Evolutionary conservation across 2,329 filamentous ascomycete species (phyloP), one percentile per base, ranked within the genome.

Genomic region (Piedraia hortae): DNA sequence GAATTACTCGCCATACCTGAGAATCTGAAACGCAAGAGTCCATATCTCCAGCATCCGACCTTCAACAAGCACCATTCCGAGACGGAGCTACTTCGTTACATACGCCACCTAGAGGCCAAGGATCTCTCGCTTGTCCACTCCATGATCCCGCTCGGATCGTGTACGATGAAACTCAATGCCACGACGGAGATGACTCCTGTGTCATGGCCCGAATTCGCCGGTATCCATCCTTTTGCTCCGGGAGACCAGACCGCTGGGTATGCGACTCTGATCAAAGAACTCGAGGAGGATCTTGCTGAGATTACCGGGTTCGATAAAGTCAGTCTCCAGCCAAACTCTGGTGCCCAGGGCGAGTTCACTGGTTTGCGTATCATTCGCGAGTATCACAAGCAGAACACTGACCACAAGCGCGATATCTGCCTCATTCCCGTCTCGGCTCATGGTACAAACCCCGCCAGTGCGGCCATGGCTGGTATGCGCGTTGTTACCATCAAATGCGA

Each of bases 31-130:
- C 62, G 82, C 40, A 69, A 62, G 12, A 75, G 73, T 0, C 37
- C 55, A 8, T 91, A 71, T 47, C 53, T 93, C 30, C 80, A 73
- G 0, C 80, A 93, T 43, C 74, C 77, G 0, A 75, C 90, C 12
- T 93, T 91, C 60, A 91, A 91, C 53, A 68, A 67, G 2, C 67
- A 93, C 44, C 82, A 89, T 48, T 90, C 78, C 2, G 82, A 93
- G 50, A 91, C 82, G 0, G 77, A 91, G 46, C 61, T 93, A 35
- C 55, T 93, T 22, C 70, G 82, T 19, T 93, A 93, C 49, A 90
- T 93, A 36, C 59, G 82, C 41, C 75, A 90, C 42, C 56, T 93
- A 4, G 72, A 89, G 43, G 89, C 78, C 22, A 91, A 89, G 53
- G 82, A 93, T 42, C 53, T 93, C 8, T 91, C 82, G 2, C 57